phyloP scores from a whole-genome alignment of 352 stramenopile genomes.

The Pythium biforme region DNA sequence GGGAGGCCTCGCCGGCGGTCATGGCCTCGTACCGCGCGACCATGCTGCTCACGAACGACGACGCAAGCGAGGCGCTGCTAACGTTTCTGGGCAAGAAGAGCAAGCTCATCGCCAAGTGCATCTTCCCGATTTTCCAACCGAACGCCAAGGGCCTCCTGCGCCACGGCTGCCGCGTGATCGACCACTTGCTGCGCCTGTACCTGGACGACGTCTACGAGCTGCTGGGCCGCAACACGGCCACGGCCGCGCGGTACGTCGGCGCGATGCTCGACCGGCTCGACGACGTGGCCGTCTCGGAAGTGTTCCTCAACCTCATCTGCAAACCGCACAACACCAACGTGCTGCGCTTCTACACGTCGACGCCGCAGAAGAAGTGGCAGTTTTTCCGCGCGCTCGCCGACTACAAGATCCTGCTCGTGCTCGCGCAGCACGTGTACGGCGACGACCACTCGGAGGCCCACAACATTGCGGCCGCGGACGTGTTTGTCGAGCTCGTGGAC shows the following conservation, averaged over 20 bases:
- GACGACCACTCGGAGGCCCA: constrained; percentile 61
- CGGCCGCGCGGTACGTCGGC: constrained; percentile 80
- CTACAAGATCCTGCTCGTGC: constrained; percentile 86
- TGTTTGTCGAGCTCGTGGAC: constrained; percentile 88
- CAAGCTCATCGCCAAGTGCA: constrained; percentile 68
- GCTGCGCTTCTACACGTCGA: constrained; percentile 65
- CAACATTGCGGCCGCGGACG: constrained; percentile 79
- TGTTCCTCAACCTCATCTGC: constrained; percentile 86
- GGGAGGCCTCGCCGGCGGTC: constrained; percentile 54
- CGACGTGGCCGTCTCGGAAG: constrained; percentile 79
- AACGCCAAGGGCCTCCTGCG: constrained; percentile 76
- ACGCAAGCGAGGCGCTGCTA: constrained; percentile 74
- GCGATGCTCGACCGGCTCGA: constrained; percentile 81
- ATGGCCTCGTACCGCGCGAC: constrained; percentile 81
- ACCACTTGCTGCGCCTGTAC: constrained; percentile 83
- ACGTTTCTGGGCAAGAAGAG: constrained; percentile 82
- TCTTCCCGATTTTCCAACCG: constrained; percentile 80
- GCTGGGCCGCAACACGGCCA: constrained; percentile 55
- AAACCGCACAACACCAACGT: constrained; percentile 76
- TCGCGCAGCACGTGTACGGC: constrained; percentile 79
- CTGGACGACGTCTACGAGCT: constrained; percentile 89
- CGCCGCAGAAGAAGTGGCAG: constrained; percentile 82
- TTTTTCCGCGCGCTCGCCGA: constrained; percentile 86
- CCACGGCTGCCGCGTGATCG: constrained; percentile 86
- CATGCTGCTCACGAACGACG: constrained; percentile 88